Evolutionary conservation across 768 basidiomycete species (phyloP), one percentile per base, ranked within the genome.

Genomic region (Suillus plorans): DNA sequence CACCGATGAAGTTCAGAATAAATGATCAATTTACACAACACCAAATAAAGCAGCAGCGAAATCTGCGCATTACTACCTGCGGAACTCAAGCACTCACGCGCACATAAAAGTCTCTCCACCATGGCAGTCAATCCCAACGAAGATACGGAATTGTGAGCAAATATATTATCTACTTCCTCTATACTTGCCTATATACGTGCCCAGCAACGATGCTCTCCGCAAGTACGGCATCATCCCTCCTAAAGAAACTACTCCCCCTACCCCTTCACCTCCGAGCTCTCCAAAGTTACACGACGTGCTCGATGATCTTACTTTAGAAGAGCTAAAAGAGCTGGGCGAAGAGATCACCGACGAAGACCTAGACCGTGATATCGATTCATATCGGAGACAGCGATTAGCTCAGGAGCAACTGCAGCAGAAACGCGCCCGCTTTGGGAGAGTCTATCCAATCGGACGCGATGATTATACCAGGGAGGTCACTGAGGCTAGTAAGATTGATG

Each of bases 401-500:
- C 87, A 94, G 68, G 83, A 92, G 70, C 81, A 80, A 63, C 79
- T 78, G 62, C 81, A 84, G 57, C 80, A 86, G 64, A 84, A 81
- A 68, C 84, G 80, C 63, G 88, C 88, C 25, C 84, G 88, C 66
- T 98, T 94, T 72, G 97, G 96, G 22, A 80, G 86, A 31, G 85
- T 97, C 56, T 89, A 92, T 73, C 94, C 95, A 1, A 96, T 99
- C 64, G 87, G 90, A 31, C 81, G 97, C 67, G 95, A 95, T 18
- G 96, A 97, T 74, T 99, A 98, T 76, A 97, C 92, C 47, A 83
- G 90, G 55, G 95, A 99, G 73, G 92, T 99, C 13, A 99, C 95
- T 0, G 96, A 99, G 66, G 93, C 94, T 4, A 98, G 95, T 76
- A 84, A 84, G 64, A 74, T 86, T 12, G 81, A 86, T 67, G 86